phyloP scores from a whole-genome alignment of 352 stramenopile species.

The Phytophthora europaea region DNA sequence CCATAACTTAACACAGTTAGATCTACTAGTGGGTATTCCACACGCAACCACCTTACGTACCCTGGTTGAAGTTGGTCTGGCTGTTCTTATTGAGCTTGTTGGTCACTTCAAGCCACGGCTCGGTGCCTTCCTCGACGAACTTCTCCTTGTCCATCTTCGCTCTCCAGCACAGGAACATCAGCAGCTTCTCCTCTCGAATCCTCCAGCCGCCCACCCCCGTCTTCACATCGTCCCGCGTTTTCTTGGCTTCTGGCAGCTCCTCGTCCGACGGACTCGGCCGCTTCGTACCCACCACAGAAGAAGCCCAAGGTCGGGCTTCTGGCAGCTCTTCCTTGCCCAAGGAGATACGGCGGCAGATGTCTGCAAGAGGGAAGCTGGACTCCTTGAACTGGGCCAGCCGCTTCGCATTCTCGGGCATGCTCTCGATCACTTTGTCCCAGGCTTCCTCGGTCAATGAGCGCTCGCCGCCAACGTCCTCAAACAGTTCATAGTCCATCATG shows the following conservation, averaged over 20 bases:
- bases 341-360: constrained; percentile 32
- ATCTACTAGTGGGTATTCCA: not conserved
- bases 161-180: constrained; percentile 42
- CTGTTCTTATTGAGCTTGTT: constrained; percentile 36
- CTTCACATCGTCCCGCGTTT: not conserved
- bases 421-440: constrained; percentile 38
- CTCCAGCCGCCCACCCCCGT: not conserved
- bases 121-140: constrained; percentile 27
- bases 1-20: not conserved
- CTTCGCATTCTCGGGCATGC: constrained; percentile 29
- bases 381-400: constrained; percentile 35
- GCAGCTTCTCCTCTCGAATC: constrained; percentile 33
- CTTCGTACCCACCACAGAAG: not conserved
- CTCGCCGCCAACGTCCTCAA: constrained; percentile 29
- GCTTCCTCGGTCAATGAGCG: constrained; percentile 19
- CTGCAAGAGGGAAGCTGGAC: constrained; percentile 28
- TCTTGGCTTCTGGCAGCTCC: constrained; percentile 18
- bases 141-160: constrained; percentile 22
- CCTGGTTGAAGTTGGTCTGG: constrained; percentile 24
- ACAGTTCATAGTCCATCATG: constrained; percentile 49
- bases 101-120: constrained; percentile 30
- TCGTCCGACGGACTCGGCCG: constrained; percentile 3
- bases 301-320: not conserved
- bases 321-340: constrained; percentile 18
- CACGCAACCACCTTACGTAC: constrained; percentile 2